Conservation (phyloP, 495 filamentous ascomycete species). For the Hypoxylon rickii region DNA sequence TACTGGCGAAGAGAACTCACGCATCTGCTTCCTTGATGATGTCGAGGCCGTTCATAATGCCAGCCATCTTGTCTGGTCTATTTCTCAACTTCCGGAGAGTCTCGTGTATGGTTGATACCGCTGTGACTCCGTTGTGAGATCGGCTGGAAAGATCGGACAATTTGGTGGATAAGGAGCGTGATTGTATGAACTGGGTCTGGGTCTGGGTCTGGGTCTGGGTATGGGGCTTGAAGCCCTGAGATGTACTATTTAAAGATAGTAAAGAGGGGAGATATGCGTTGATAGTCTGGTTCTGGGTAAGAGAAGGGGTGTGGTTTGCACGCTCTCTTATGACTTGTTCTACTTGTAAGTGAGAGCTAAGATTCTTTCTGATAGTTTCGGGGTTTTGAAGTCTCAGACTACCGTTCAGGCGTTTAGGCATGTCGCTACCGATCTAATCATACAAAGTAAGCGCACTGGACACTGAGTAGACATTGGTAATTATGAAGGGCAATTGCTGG, state of each 20-base stretch:
- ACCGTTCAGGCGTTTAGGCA: neutral
- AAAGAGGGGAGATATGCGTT: no score
- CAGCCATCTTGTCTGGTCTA: slow-evolving; percentile 1
- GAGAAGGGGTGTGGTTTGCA: neutral
- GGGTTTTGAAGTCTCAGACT: neutral
- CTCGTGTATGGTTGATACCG: slow-evolving; percentile 21
- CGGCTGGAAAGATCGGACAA: neutral
- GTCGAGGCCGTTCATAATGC: slow-evolving; percentile 37
- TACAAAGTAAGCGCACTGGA: no score
- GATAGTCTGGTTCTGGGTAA: neutral
- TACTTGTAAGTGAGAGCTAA: neutral
- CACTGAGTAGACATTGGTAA: no score
- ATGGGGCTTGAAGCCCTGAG: no score
- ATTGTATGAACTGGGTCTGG: neutral
- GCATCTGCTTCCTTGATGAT: slow-evolving; percentile 62
- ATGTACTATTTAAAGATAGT: no score
- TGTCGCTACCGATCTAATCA: no score
- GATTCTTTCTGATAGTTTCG: neutral
- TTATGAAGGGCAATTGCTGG: no score
- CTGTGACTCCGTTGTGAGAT: slow-evolving; percentile 12
- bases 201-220: no score
- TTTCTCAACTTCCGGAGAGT: slow-evolving; percentile 8
- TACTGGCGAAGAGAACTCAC: slow-evolving; percentile 44
- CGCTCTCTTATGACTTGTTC: neutral
- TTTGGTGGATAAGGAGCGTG: neutral